Percentiles rank a stretch among this genome's conserved stretches.
These are phyloP conservation scores for Lichenothelia convexa DNA, from an alignment of 495 filamentous ascomycete genomes.

Conservation along the genomic window DNA sequence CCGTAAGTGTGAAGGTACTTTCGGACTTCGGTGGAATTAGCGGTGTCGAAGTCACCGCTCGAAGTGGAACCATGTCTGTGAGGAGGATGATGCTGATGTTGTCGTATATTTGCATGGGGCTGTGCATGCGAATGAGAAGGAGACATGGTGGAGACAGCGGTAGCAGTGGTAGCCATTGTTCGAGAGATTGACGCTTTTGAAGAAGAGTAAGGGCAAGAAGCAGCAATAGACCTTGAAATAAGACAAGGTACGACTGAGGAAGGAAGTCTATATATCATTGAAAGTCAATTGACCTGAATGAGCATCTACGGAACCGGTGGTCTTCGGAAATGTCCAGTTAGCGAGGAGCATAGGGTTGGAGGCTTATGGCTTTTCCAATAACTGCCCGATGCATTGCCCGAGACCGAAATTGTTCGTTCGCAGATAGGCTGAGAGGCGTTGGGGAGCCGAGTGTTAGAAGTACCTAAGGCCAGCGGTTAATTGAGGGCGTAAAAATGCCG, in stretches of 20 bases:
- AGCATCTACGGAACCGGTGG: too few relatives aligned
- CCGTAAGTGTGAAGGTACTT: slow-evolving; percentile 54
- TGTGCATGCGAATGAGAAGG: not conserved
- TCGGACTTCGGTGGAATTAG: slow-evolving; percentile 43
- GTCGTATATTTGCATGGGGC: slow-evolving; percentile 17
- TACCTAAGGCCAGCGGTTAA: too few relatives aligned
- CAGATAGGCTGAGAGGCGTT: too few relatives aligned
- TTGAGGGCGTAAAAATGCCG: too few relatives aligned
- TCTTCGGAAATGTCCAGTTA: too few relatives aligned
- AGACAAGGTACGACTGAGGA: not conserved
- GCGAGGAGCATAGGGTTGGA: too few relatives aligned
- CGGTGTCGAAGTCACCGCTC: slow-evolving; percentile 35
- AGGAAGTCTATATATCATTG: not conserved
- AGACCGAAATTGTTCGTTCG: too few relatives aligned
- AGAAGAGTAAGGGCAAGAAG: not conserved
- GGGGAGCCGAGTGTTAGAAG: too few relatives aligned
- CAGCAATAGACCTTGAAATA: not conserved
- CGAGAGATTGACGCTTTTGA: not conserved
- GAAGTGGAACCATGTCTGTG: slow-evolving; percentile 3
- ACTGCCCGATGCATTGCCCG: too few relatives aligned
- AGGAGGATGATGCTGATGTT: slow-evolving; percentile 7
- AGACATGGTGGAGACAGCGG: not conserved
- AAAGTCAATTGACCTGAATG: too few relatives aligned
- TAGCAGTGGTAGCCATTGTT: slow-evolving; percentile 1
- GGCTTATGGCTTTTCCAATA: too few relatives aligned